phyloP scores from a whole-genome alignment of 2,329 filamentous ascomycete species.

The Rutstroemia sp. region DNA sequence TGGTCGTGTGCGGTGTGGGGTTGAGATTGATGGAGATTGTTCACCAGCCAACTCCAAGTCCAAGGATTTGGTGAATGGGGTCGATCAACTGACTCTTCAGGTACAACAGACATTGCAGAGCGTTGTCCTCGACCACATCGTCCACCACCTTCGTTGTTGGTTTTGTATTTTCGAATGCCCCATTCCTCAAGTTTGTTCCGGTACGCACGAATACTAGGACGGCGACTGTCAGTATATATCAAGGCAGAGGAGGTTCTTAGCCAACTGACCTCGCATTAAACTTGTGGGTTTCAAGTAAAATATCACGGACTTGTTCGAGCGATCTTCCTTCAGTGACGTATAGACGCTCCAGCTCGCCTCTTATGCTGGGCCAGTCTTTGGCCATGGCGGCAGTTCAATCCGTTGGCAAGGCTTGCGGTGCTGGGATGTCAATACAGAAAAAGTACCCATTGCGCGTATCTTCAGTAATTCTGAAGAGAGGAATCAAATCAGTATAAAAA shows the following conservation, averaged over 20 bases:
- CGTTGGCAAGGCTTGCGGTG: background rate
- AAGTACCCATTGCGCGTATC: background rate
- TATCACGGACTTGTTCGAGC: slow-evolving; percentile 13
- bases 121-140: background rate
- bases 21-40: background rate
- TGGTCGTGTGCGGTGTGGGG: background rate
- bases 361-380: slow-evolving; percentile 15
- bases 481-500: too few species aligned
- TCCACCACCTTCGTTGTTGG: slow-evolving; percentile 1
- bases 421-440: background rate
- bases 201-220: slow-evolving; percentile 11
- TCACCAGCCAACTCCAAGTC: background rate
- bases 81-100: background rate
- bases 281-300: slow-evolving; percentile 8
- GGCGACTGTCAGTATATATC: background rate
- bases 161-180: slow-evolving; percentile 11
- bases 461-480: too few species aligned
- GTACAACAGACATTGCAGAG: background rate
- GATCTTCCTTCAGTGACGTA: slow-evolving; percentile 13
- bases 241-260: background rate
- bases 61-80: background rate
- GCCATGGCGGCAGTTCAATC: slow-evolving; percentile 10
- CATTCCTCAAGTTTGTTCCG: slow-evolving; percentile 11
- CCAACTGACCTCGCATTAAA: slow-evolving; percentile 17
- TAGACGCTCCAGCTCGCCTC: slow-evolving; percentile 14